phyloP scores from a whole-genome alignment of 352 stramenopile species.

The Thalassiosira livingstoniorum region DNA sequence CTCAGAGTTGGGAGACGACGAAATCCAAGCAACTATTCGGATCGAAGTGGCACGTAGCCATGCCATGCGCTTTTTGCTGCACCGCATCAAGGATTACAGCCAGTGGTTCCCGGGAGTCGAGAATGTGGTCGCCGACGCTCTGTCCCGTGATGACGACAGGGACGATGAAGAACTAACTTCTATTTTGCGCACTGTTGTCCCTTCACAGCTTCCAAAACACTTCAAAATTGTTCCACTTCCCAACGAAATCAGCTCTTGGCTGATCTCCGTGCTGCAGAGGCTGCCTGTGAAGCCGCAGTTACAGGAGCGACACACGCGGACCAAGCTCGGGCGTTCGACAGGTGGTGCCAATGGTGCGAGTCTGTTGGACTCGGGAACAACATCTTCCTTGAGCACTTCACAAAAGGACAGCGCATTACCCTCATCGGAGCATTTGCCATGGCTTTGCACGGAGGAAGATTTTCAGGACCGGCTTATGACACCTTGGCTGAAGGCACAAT shows the following conservation, averaged over 20 bases:
- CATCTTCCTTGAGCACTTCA: constrained; percentile 6
- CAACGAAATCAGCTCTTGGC: constrained; percentile 33
- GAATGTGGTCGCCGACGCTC: constrained; percentile 45
- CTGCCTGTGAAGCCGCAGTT: constrained; percentile 17
- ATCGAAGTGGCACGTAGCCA: neutral
- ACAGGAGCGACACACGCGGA: constrained; percentile 8
- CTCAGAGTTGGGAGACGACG: neutral
- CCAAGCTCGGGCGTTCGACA: neutral
- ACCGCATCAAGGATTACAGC: constrained; percentile 65
- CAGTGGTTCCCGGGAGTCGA: constrained; percentile 82
- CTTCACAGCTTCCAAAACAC: constrained; percentile 20
- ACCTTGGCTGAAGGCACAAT: constrained; percentile 22
- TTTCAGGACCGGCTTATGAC: constrained; percentile 18
- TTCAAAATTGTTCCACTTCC: constrained; percentile 26
- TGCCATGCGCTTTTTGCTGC: constrained; percentile 47
- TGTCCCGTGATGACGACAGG: constrained; percentile 9
- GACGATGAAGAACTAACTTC: constrained; percentile 24
- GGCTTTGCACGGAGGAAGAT: constrained; percentile 12
- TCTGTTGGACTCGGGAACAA: constrained; percentile 10
- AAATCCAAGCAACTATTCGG: constrained; percentile 62
- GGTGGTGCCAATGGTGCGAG: neutral
- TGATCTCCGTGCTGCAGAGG: constrained; percentile 25
- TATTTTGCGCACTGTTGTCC: constrained; percentile 4
- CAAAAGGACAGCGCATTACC: neutral
- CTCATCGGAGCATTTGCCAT: constrained; percentile 34